phyloP scores from a whole-genome alignment of 2,329 filamentous ascomycete species.

The Fusarium torulosum region DNA sequence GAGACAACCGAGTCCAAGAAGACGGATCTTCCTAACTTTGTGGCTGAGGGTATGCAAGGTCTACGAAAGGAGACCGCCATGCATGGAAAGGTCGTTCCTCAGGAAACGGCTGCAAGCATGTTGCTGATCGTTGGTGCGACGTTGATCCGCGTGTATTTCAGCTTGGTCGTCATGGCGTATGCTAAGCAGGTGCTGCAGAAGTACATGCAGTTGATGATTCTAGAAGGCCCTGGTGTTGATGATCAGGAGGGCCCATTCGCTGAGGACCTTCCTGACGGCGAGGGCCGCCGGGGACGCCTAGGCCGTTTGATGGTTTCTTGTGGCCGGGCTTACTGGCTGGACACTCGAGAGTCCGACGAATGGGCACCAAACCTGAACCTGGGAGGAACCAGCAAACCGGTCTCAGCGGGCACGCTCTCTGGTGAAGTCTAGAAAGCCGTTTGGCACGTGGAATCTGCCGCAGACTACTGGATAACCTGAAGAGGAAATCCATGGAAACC shows the following conservation, averaged over 20 bases:
- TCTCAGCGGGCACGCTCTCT: conserved; percentile 52
- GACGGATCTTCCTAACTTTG: conserved; percentile 45
- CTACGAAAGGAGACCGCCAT: conserved; percentile 52
- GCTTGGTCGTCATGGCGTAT: conserved; percentile 85
- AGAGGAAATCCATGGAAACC: conserved; percentile 9
- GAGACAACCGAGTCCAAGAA: conserved; percentile 51
- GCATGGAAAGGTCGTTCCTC: conserved; percentile 59
- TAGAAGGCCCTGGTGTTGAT: conserved; percentile 63
- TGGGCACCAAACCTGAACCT: conserved; percentile 76
- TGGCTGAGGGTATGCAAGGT: conserved; percentile 52
- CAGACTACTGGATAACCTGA: conserved; percentile 5
- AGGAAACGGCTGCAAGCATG: conserved; percentile 79
- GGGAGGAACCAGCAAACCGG: conserved; percentile 69
- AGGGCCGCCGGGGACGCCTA: conserved; percentile 82
- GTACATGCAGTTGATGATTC: conserved; percentile 63
- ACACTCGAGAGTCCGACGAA: conserved; percentile 72
- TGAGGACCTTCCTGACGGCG: conserved; percentile 75
- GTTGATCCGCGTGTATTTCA: conserved; percentile 83
- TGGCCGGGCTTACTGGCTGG: conserved; percentile 85
- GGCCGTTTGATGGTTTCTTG: conserved; percentile 83
- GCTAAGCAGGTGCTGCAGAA: conserved; percentile 81
- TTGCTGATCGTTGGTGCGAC: conserved; percentile 80
- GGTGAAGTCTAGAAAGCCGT: conserved; percentile 49
- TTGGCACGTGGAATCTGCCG: conserved; percentile 21
- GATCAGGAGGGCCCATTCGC: conserved; percentile 76